Evolutionary conservation across 2,329 filamentous ascomycete genomes (phyloP).

Genomic region (Myriangium duriaei): DNA sequence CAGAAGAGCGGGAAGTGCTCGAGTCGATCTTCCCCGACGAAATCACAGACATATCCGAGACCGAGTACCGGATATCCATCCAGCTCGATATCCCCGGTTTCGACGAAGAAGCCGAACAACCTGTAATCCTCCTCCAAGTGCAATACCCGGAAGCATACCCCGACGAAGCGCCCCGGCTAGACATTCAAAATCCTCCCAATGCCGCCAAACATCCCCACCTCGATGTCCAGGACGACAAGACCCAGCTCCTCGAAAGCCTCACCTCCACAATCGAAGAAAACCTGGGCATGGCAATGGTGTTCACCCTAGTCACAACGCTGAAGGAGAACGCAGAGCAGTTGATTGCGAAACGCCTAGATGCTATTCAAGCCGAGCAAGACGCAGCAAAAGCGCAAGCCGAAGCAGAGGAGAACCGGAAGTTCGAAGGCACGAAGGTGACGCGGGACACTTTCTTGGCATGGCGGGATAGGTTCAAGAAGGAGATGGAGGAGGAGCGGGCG

Average conservation of each 20-base stretch:
- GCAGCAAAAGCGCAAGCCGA: conserved; percentile 51
- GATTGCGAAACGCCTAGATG: conserved; percentile 59
- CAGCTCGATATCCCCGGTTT: conserved; percentile 64
- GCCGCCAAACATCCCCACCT: conserved; percentile 58
- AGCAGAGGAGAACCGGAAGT: conserved; percentile 90
- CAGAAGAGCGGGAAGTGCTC: conserved; percentile 93
- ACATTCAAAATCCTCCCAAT: conserved; percentile 64
- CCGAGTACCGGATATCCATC: conserved; percentile 76
- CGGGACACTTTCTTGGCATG: conserved; percentile 73
- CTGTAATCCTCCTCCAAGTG: conserved; percentile 69
- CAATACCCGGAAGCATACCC: conserved; percentile 86
- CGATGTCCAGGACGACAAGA: conserved; percentile 69
- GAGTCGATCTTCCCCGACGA: conserved; percentile 98
- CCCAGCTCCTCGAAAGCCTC: conserved; percentile 56
- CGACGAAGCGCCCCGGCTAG: conserved; percentile 70
- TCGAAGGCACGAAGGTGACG: conserved; percentile 84
- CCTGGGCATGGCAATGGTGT: conserved; percentile 94
- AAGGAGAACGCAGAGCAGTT: conserved; percentile 88
- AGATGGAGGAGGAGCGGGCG: conserved; percentile 63
- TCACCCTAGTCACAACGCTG: conserved; percentile 73
- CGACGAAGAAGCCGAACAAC: conserved; percentile 43
- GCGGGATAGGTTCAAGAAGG: conserved; percentile 63
- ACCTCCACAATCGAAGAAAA: conserved; percentile 76
- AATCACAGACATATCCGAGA: conserved; percentile 91
- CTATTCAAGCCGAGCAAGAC: conserved; percentile 41